Evolutionary conservation across 2,329 filamentous ascomycete genomes (phyloP).

Genomic region (Colletotrichum paranaense): DNA sequence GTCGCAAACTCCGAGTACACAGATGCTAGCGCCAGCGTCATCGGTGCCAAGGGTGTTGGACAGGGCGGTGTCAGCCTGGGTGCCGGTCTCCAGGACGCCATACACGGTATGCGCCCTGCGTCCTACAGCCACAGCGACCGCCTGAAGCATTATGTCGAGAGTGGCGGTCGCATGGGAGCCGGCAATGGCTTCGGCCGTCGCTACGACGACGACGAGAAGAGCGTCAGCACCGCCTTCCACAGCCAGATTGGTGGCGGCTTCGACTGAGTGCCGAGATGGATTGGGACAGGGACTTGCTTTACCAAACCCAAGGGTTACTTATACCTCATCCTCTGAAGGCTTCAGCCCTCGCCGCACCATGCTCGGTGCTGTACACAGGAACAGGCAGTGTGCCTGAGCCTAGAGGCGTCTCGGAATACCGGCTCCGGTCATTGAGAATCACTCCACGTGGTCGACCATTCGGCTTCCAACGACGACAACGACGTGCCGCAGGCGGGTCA

Average conservation of each 20-base stretch:
- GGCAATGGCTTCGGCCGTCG: conserved; percentile 70
- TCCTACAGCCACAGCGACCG: conserved; percentile 86
- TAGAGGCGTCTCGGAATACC: conserved; percentile 17
- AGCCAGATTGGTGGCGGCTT: conserved; percentile 84
- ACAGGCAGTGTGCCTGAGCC: conserved; percentile 24
- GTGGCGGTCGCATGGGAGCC: conserved; percentile 75
- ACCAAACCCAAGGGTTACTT: conserved; percentile 25
- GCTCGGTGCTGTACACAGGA: conserved; percentile 32
- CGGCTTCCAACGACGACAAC: conserved; percentile 19
- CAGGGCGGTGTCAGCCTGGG: conserved; percentile 90
- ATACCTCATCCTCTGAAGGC: conserved; percentile 33
- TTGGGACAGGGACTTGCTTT: conserved; percentile 29
- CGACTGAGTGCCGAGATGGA: conserved; percentile 53
- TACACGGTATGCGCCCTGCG: conserved; percentile 72
- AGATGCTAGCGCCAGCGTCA: conserved; percentile 82
- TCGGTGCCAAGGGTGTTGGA: conserved; percentile 78
- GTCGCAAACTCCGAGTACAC: conserved; percentile 92
- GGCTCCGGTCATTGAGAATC: background rate
- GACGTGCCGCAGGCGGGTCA: conserved; percentile 34
- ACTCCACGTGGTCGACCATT: background rate
- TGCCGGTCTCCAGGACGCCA: conserved; percentile 79
- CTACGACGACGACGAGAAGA: conserved; percentile 94
- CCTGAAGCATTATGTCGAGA: conserved; percentile 94
- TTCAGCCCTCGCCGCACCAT: conserved; percentile 34
- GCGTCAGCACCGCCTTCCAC: conserved; percentile 95